Conservation (phyloP, 257 asterid species). For the Scutellaria minor region DNA sequence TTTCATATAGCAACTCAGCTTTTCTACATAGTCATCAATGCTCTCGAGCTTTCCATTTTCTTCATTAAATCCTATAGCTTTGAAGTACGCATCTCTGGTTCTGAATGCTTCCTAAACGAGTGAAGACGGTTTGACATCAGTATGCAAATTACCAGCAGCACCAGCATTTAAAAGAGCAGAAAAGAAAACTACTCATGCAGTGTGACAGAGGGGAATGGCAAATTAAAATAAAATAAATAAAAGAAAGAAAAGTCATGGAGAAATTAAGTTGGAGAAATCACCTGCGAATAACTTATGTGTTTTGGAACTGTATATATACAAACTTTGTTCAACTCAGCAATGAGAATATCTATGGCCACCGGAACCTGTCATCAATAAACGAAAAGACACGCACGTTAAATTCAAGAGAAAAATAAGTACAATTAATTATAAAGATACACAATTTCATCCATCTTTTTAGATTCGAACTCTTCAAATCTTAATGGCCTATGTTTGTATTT, state of each 20-base stretch:
- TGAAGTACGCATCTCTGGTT: constrained; percentile 63
- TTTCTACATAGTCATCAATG: constrained; percentile 52
- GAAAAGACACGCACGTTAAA: constrained; percentile 13
- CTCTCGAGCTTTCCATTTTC: constrained; percentile 67
- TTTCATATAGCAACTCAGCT: constrained; percentile 70
- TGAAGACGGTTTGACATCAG: constrained; percentile 15
- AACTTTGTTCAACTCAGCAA: constrained; percentile 79
- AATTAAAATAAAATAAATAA: too few relatives aligned
- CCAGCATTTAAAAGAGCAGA: background rate
- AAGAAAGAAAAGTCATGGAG: background rate
- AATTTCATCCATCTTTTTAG: constrained; percentile 1
- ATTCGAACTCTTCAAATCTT: background rate
- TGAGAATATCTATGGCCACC: constrained; percentile 71
- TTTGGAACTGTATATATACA: constrained; percentile 93
- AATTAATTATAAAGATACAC: background rate
- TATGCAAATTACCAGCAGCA: background rate
- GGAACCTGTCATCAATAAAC: constrained; percentile 60
- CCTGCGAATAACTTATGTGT: constrained; percentile 72
- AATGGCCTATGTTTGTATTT: background rate
- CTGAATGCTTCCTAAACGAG: constrained; percentile 58
- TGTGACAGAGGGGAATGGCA: background rate
- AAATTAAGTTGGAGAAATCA: constrained; percentile 37
- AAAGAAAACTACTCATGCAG: constrained; percentile 7
- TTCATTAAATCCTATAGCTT: constrained; percentile 73
- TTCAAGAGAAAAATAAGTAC: background rate